Evolutionary conservation across 192 early-diverging fungal species (phyloP).

Genomic region (Cladochytrium replicatum): DNA sequence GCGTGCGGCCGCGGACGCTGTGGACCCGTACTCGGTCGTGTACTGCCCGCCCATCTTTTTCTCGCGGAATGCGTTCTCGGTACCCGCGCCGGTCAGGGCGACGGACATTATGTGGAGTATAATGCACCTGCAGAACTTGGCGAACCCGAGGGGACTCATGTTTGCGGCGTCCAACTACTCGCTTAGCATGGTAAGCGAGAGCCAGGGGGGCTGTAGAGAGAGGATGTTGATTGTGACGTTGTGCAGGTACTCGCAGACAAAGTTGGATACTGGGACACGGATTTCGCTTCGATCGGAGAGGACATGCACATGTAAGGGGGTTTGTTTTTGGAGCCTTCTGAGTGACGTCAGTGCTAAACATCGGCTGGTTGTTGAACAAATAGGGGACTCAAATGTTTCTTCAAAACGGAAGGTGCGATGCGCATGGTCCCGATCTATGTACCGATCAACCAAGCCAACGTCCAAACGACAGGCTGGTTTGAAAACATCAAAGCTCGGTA

Average conservation of each 20-base stretch:
- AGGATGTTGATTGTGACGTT: neutral
- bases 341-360: neutral
- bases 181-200: slow-evolving; percentile 25
- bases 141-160: slow-evolving; percentile 31
- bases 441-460: neutral
- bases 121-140: slow-evolving; percentile 46
- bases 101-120: slow-evolving; percentile 46
- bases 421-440: neutral
- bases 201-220: too few relatives aligned
- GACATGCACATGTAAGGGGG: slow-evolving; percentile 42
- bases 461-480: too few relatives aligned
- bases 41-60: slow-evolving; percentile 2
- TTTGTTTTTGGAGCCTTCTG: neutral
- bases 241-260: slow-evolving; percentile 32
- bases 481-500: too few relatives aligned
- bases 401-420: neutral
- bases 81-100: slow-evolving; percentile 41
- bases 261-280: slow-evolving; percentile 48
- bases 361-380: neutral
- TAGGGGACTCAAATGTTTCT: slow-evolving; percentile 4
- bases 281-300: slow-evolving; percentile 45
- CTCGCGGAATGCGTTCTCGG: slow-evolving; percentile 26
- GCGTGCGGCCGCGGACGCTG: neutral
- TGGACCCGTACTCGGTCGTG: neutral
- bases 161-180: slow-evolving; percentile 45